Conservation (phyloP, 2,329 filamentous ascomycete species). For the Cladophialophora chaetospira region DNA sequence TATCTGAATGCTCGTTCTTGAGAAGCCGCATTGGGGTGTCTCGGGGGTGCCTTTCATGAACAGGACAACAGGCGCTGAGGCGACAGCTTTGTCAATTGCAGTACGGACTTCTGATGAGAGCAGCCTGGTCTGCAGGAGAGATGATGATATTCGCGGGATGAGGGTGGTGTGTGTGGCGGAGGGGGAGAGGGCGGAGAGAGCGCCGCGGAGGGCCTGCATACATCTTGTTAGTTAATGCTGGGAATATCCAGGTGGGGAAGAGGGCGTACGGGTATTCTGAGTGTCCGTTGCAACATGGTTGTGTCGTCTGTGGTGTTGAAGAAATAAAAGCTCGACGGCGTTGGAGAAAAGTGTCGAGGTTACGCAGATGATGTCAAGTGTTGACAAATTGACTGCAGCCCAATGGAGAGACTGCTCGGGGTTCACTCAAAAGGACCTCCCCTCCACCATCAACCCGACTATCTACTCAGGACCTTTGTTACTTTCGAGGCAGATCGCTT, state of each 20-base stretch:
- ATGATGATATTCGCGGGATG: slow-evolving; percentile 32
- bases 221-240: too few relatives aligned
- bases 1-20: slow-evolving; percentile 90
- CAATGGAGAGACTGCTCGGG: too few relatives aligned
- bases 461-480: too few relatives aligned
- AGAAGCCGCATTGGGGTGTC: slow-evolving; percentile 95
- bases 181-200: slow-evolving; percentile 27
- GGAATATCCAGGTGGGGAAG: not conserved
- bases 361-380: slow-evolving; percentile 25
- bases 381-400: slow-evolving; percentile 29
- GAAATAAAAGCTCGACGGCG: not conserved
- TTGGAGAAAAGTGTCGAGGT: slow-evolving; percentile 20
- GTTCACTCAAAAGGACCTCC: too few relatives aligned
- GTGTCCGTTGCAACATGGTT: slow-evolving; percentile 19
- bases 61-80: slow-evolving; percentile 85
- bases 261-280: slow-evolving; percentile 21
- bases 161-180: slow-evolving; percentile 38
- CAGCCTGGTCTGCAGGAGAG: slow-evolving; percentile 50
- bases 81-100: slow-evolving; percentile 88
- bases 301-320: not conserved
- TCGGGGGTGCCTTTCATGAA: slow-evolving; percentile 99
- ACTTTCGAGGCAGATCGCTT: too few relatives aligned
- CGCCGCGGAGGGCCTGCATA: slow-evolving; percentile 30
- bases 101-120: slow-evolving; percentile 77
- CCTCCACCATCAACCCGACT: too few relatives aligned